Evolutionary conservation across 139 green algal species (phyloP).

Genomic region (Closterium sp.): DNA sequence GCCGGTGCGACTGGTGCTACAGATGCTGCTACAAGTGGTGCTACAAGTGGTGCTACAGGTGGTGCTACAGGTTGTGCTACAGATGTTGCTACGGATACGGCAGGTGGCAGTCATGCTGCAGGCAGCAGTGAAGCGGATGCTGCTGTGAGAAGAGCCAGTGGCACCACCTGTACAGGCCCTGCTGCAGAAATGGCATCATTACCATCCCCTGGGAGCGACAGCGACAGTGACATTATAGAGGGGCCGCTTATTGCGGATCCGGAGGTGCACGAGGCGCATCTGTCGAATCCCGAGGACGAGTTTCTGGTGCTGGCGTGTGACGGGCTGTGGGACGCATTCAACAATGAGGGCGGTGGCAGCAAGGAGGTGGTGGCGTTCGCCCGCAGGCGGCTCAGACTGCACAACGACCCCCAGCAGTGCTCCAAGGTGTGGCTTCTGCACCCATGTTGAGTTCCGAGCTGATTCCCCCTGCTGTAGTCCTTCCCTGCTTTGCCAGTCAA

Average conservation of each 20-base stretch:
- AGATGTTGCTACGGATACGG: not conserved
- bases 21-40: not conserved
- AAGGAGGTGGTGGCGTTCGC: conserved; percentile 60
- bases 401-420: conserved; percentile 58
- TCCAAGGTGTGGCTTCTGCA: not conserved
- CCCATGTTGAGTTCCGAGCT: too few relatives aligned
- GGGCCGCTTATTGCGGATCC: conserved; percentile 36
- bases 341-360: not conserved
- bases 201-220: not conserved
- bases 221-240: not conserved
- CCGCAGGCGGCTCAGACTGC: conserved; percentile 40
- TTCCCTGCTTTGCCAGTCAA: too few relatives aligned
- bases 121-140: not conserved
- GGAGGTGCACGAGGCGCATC: conserved; percentile 33
- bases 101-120: not conserved
- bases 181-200: not conserved
- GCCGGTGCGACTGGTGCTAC: not conserved
- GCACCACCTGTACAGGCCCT: not conserved
- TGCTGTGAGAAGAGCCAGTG: not conserved
- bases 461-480: too few relatives aligned
- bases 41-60: not conserved
- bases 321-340: conserved; percentile 64
- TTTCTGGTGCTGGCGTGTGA: conserved; percentile 63
- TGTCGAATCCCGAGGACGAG: conserved; percentile 57
- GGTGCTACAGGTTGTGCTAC: not conserved